phyloP scores from a whole-genome alignment of 2,329 filamentous ascomycete species.

The Diaporthe sp. region DNA sequence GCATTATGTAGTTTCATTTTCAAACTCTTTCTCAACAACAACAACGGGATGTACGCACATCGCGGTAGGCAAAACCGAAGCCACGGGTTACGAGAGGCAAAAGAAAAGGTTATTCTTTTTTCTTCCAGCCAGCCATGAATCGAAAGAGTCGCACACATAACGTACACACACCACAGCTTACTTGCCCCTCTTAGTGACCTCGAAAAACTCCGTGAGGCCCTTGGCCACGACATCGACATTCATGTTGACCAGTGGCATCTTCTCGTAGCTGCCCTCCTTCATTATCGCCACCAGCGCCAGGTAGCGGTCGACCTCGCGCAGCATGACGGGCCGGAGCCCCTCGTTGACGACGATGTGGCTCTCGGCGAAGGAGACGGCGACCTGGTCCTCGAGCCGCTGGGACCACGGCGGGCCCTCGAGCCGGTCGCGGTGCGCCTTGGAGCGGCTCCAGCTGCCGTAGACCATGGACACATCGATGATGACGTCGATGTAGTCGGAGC shows the following conservation, averaged over 20 bases:
- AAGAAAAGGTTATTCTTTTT: neutral
- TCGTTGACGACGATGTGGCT: constrained; percentile 78
- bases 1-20: constrained; percentile 19
- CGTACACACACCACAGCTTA: constrained; percentile 41
- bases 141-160: neutral
- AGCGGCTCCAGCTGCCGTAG: constrained; percentile 82
- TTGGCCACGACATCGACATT: constrained; percentile 87
- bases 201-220: constrained; percentile 84
- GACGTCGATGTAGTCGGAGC: constrained; percentile 98
- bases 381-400: constrained; percentile 74
- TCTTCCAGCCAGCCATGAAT: constrained; percentile 6
- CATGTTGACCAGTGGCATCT: constrained; percentile 86
- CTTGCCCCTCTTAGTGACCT: constrained; percentile 73
- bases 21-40: neutral
- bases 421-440: constrained; percentile 65
- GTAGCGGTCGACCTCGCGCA: constrained; percentile 80
- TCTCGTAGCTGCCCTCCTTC: constrained; percentile 87
- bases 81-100: neutral
- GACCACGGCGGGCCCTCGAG: constrained; percentile 74
- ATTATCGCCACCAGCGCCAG: constrained; percentile 88
- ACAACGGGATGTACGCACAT: neutral
- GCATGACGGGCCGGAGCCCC: constrained; percentile 73
- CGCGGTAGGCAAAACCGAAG: neutral
- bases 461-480: constrained; percentile 98
- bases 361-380: constrained; percentile 76